Conservation (phyloP, 805 yeast genomes). For the Barnettozyma botsteinii region DNA sequence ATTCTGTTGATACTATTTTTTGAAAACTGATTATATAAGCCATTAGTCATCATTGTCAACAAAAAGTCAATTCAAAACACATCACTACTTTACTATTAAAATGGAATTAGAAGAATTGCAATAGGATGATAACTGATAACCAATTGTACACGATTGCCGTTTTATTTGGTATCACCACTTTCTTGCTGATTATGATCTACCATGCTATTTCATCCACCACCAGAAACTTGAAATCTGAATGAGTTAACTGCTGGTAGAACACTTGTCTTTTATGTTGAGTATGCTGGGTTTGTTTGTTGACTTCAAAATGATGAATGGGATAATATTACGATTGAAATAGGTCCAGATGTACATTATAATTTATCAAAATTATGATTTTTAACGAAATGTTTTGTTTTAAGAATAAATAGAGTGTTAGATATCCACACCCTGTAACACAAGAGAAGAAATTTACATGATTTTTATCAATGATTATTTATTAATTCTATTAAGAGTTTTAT, state of each 20-base stretch:
- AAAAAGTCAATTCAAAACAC: not conserved
- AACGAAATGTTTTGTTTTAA: not conserved
- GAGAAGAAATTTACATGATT: not conserved
- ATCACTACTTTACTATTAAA: not conserved
- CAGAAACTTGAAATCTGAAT: slow-evolving; percentile 12
- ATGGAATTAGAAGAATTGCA: not conserved
- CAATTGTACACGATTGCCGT: slow-evolving; percentile 73
- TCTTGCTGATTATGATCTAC: slow-evolving; percentile 65
- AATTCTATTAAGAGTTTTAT: too few relatives aligned
- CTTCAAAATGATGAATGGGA: too few relatives aligned
- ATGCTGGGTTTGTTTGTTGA: too few relatives aligned
- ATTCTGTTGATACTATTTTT: not conserved
- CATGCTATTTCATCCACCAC: slow-evolving; percentile 56
- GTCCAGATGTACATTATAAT: not conserved
- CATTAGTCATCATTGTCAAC: not conserved
- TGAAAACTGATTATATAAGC: not conserved
- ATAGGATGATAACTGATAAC: slow-evolving; percentile 71
- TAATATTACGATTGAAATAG: too few relatives aligned
- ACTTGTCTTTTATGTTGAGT: too few relatives aligned
- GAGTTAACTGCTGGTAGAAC: not conserved
- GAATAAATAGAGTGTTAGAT: not conserved
- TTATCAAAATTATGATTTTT: not conserved
- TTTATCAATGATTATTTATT: not conserved
- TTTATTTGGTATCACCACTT: slow-evolving; percentile 64
- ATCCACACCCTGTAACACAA: not conserved